Evolutionary conservation across 2,329 filamentous ascomycete genomes (phyloP), one percentile per base, ranked within the genome.

Genomic region (Ceratocystis harringtonii): DNA sequence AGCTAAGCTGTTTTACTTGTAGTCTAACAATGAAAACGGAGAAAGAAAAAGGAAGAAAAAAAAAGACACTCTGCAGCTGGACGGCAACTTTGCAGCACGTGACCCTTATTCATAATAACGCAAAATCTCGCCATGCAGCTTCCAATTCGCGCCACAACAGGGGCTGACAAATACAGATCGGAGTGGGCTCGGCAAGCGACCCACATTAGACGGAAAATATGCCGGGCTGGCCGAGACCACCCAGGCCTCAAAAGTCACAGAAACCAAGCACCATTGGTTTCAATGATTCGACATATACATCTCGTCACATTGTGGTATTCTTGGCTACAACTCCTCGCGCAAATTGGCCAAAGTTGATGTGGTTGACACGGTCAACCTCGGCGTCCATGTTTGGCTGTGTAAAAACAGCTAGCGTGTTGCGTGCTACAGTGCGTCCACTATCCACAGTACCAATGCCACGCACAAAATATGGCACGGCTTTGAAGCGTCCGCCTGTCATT

Each of bases 381-480:
- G 92, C 89, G 70, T 83, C 88, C 68, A 97, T 75, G 77, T 96
- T 96, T 28, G 94, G 94, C 80, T 99, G 94, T 67, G 92, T 99
- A 72, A 97, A 99, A 8, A 97, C 91, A 0, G 94, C 94, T 70
- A 99, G 76, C 8, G 94, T 99, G 76, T 97, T 97, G 67, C 88
- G 79, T 32, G 88, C 88, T 67, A 92, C 81, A 32, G 78, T 77
- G 1, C 77, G 78, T 15, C 76, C 77, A 66, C 79, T 75, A 45
- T 75, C 76, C 57, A 79, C 81, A 0, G 82, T 78, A 69, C 82
- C 80, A 3, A 88, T 85, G 0, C 92, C 92, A 69, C 87, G 82
- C 7, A 99, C 94, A 74, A 95, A 97, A 78, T 99, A 94, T 69
- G 94, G 92, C 68, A 97, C 94, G 1, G 94, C 94, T 75, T 88